Conservation (phyloP, 352 stramenopile species). For the Globisporangium abappressorium region DNA sequence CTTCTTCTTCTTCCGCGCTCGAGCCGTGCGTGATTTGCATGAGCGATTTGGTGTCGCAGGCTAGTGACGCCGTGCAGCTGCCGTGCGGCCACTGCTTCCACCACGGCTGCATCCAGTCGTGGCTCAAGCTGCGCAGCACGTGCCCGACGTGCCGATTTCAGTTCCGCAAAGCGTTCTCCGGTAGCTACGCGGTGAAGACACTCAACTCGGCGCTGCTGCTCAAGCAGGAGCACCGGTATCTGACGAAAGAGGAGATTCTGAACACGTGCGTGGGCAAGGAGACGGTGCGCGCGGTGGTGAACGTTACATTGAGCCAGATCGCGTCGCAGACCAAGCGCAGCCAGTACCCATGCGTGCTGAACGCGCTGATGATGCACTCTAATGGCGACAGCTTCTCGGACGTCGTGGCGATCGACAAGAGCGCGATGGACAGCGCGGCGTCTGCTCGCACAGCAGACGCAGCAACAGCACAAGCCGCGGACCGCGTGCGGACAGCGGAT, state of each 20-base stretch:
- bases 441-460: not conserved
- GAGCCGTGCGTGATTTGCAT: constrained; percentile 91
- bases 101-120: constrained; percentile 89
- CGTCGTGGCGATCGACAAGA: constrained; percentile 38
- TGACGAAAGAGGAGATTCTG: constrained; percentile 58
- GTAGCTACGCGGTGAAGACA: constrained; percentile 74
- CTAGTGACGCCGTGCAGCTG: constrained; percentile 74
- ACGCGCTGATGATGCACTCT: constrained; percentile 78
- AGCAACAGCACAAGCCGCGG: not conserved
- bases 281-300: constrained; percentile 69
- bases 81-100: constrained; percentile 94
- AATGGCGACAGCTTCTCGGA: constrained; percentile 69
- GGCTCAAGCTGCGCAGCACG: constrained; percentile 90
- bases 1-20: not conserved
- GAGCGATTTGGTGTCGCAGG: constrained; percentile 63
- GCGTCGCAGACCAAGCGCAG: constrained; percentile 46
- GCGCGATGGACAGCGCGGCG: constrained; percentile 2
- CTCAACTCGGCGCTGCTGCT: constrained; percentile 78
- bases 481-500: constrained; percentile 7
- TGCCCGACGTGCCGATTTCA: constrained; percentile 95
- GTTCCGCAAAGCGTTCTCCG: constrained; percentile 79
- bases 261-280: constrained; percentile 50
- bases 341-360: constrained; percentile 78
- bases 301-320: constrained; percentile 78
- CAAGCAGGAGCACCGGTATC: constrained; percentile 51